These are phyloP conservation scores for Lepidium didymum DNA, from an alignment of 345 rosid genomes.

Conservation along the genomic window DNA sequence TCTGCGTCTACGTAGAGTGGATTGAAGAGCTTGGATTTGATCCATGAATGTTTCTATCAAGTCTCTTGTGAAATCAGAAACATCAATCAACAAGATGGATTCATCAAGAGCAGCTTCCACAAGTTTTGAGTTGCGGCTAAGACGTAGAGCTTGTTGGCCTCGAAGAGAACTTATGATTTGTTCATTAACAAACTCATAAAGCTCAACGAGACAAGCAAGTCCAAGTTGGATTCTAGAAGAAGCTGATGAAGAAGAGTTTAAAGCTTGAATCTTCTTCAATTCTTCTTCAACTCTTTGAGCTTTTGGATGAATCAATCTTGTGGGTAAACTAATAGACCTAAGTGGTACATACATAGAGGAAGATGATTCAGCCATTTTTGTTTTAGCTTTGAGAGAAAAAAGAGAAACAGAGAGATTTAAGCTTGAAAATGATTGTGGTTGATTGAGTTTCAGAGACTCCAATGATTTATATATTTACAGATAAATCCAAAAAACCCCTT, in stretches of 20 bases:
- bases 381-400: constrained; percentile 1
- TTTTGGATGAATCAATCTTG: constrained; percentile 41
- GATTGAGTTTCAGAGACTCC: background rate
- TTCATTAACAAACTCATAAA: constrained; percentile 38
- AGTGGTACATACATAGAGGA: constrained; percentile 14
- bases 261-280: constrained; percentile 30
- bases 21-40: constrained; percentile 39
- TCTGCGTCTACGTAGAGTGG: constrained; percentile 45
- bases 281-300: constrained; percentile 40
- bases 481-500: constrained; percentile 10
- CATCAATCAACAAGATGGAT: constrained; percentile 37
- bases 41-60: constrained; percentile 32
- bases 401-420: background rate
- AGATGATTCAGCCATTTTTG: constrained; percentile 11
- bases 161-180: constrained; percentile 24
- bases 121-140: constrained; percentile 3
- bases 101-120: constrained; percentile 39
- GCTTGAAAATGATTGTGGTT: constrained; percentile 6
- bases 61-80: constrained; percentile 36
- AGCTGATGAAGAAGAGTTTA: constrained; percentile 21
- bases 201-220: constrained; percentile 33
- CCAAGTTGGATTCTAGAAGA: constrained; percentile 31
- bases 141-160: constrained; percentile 22
- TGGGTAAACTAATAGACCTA: constrained; percentile 52
- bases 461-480: constrained; percentile 10